phyloP scores from a whole-genome alignment of 2,329 filamentous ascomycete species.

The Falciphora oryzae region DNA sequence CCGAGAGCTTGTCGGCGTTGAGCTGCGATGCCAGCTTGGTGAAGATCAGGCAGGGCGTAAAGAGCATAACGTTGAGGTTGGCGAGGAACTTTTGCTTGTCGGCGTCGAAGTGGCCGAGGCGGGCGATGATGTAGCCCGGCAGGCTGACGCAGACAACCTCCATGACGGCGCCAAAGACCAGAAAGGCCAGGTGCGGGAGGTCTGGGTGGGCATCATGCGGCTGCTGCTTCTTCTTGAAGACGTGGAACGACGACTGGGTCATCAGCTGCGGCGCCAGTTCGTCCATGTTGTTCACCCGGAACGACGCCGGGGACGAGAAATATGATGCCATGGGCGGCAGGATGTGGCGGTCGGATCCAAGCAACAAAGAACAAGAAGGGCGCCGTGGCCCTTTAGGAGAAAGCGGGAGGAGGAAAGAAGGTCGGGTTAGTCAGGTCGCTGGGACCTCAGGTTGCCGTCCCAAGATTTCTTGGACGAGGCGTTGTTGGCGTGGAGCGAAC shows the following conservation, averaged over 20 bases:
- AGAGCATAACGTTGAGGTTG: constrained; percentile 92
- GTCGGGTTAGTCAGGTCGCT: neutral
- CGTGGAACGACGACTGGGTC: constrained; percentile 33
- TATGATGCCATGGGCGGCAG: constrained; percentile 7
- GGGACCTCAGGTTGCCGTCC: neutral
- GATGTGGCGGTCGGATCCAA: neutral
- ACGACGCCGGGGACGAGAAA: constrained; percentile 37
- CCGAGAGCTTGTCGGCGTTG: constrained; percentile 81
- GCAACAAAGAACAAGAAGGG: neutral
- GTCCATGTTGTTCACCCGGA: constrained; percentile 30
- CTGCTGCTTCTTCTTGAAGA: constrained; percentile 27
- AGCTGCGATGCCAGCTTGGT: constrained; percentile 94
- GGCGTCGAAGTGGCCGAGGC: constrained; percentile 87
- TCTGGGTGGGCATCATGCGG: constrained; percentile 55
- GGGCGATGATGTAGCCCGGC: constrained; percentile 87
- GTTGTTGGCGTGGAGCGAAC: neutral
- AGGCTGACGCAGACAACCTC: constrained; percentile 93
- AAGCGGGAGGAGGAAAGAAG: neutral
- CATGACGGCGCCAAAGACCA: constrained; percentile 91
- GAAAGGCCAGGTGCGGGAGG: constrained; percentile 63
- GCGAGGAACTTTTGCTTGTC: constrained; percentile 95
- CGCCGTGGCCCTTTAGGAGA: neutral
- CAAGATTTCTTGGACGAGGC: neutral
- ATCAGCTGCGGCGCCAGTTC: constrained; percentile 19
- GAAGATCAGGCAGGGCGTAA: constrained; percentile 96